These are phyloP conservation scores for Macrocybe gigantea DNA, from an alignment of 768 basidiomycete species.

Conservation along the genomic window DNA sequence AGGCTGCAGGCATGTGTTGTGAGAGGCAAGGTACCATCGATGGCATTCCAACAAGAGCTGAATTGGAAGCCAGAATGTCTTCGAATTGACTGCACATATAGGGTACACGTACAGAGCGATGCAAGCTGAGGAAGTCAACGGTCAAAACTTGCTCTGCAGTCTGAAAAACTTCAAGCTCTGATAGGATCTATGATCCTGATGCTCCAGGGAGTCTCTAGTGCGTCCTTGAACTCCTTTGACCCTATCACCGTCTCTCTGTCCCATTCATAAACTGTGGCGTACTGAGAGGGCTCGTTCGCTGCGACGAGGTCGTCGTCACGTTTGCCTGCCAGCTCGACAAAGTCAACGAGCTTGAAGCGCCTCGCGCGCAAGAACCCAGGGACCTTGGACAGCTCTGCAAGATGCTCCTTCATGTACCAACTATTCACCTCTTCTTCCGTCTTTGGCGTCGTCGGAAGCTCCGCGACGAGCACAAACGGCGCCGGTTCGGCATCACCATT, in stretches of 20 bases:
- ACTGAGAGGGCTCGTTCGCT: background rate
- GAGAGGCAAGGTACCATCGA: conserved; percentile 53
- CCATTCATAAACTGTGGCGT: conserved; percentile 12
- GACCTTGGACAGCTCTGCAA: conserved; percentile 16
- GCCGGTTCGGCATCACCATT: conserved; percentile 5
- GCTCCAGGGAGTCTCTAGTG: conserved; percentile 7
- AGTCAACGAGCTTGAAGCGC: conserved; percentile 17
- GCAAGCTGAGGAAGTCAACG: too few species aligned
- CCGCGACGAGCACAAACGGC: conserved; percentile 14
- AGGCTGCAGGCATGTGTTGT: conserved; percentile 62
- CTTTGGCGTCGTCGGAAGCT: conserved; percentile 6
- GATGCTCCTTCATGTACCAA: conserved; percentile 26
- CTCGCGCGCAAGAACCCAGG: conserved; percentile 25
- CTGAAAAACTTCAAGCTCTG: too few species aligned
- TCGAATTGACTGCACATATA: too few species aligned
- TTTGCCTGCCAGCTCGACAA: conserved; percentile 8
- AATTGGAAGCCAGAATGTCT: conserved; percentile 30
- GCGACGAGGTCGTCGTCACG: background rate
- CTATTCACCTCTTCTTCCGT: conserved; percentile 20
- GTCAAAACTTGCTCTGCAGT: too few species aligned
- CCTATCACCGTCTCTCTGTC: conserved; percentile 3
- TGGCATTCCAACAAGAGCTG: conserved; percentile 39
- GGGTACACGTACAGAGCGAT: too few species aligned
- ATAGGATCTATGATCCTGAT: background rate
- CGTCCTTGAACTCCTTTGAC: conserved; percentile 5